These are phyloP conservation scores for Kurtzmaniella quercitrusa DNA, from an alignment of 1,139 yeast species.

Conservation along the genomic window DNA sequence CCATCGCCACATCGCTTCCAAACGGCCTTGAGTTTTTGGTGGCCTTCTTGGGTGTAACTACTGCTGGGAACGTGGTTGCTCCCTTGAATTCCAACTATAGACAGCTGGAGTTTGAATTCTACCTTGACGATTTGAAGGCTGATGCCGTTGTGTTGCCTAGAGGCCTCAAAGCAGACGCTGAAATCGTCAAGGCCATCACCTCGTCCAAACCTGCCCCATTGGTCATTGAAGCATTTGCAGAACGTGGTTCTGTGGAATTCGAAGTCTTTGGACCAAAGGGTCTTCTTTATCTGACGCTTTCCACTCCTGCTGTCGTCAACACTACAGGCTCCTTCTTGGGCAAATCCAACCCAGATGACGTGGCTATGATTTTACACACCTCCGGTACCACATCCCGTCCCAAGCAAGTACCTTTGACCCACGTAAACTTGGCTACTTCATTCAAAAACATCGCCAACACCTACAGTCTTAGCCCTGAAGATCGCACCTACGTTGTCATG, in stretches of 20 bases:
- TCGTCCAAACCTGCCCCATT: constrained; percentile 31
- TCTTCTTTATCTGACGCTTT: constrained; percentile 20
- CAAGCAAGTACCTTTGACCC: constrained; percentile 66
- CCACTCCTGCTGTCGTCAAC: constrained; percentile 18
- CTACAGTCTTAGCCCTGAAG: constrained; percentile 43
- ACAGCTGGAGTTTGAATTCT: constrained; percentile 56
- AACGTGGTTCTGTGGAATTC: constrained; percentile 36
- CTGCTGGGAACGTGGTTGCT: constrained; percentile 54
- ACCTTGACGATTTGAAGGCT: constrained; percentile 54
- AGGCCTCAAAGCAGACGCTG: constrained; percentile 32
- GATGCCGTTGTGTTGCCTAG: constrained; percentile 52
- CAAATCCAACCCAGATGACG: constrained; percentile 40
- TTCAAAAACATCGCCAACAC: constrained; percentile 53
- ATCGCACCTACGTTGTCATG: constrained; percentile 61
- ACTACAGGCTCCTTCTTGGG: constrained; percentile 25
- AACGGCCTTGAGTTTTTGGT: constrained; percentile 55
- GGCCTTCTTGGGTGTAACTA: constrained; percentile 50
- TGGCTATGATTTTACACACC: constrained; percentile 63
- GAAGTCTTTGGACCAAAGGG: constrained; percentile 23
- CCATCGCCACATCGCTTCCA: constrained; percentile 57
- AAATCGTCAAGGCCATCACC: constrained; percentile 48
- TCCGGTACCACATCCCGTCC: constrained; percentile 73
- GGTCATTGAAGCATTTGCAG: constrained; percentile 49
- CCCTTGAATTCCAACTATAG: constrained; percentile 62
- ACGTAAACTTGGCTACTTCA: constrained; percentile 54